Percentiles rank a stretch among this genome's conserved stretches.
phyloP scores from a whole-genome alignment of 371 early-diverging fungal genomes.

The Rhizopus arrhizus region DNA sequence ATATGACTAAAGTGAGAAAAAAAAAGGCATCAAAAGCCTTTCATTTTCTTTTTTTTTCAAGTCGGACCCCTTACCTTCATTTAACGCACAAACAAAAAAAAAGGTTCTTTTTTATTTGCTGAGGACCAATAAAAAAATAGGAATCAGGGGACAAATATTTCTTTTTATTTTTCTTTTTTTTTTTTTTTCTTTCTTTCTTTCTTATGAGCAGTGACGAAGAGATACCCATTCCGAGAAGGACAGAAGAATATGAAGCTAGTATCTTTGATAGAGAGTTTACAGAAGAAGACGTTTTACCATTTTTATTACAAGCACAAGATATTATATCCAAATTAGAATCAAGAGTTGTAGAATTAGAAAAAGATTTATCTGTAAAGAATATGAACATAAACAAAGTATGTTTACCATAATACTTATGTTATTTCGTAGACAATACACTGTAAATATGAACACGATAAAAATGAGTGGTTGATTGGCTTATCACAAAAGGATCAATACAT shows the following conservation, averaged over 20 bases:
- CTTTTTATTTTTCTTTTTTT: conserved; percentile 1
- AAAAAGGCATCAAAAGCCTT: background rate
- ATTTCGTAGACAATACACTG: conserved; percentile 49
- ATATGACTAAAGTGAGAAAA: too few species aligned
- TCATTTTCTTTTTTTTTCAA: background rate
- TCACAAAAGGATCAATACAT: conserved; percentile 62
- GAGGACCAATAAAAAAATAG: background rate
- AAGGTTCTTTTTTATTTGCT: too few species aligned
- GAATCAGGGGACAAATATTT: conserved; percentile 4
- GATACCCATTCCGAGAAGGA: conserved; percentile 3
- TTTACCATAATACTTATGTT: background rate
- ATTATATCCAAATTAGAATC: conserved; percentile 57
- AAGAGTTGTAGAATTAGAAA: conserved; percentile 57
- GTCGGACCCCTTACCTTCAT: conserved; percentile 1
- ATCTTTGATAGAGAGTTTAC: conserved; percentile 36
- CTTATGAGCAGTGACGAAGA: background rate
- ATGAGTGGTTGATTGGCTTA: conserved; percentile 56
- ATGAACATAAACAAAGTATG: background rate
- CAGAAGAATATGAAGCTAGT: conserved; percentile 12
- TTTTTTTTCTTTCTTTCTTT: background rate
- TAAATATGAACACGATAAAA: conserved; percentile 59
- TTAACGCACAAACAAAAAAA: background rate
- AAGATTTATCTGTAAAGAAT: conserved; percentile 48
- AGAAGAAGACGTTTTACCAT: conserved; percentile 56
- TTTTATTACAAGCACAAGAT: conserved; percentile 60